Percentiles rank a stretch among this genome's conserved stretches.
These are phyloP conservation scores for Tulasnella sp. DNA, from an alignment of 768 basidiomycete genomes.

Conservation along the genomic window DNA sequence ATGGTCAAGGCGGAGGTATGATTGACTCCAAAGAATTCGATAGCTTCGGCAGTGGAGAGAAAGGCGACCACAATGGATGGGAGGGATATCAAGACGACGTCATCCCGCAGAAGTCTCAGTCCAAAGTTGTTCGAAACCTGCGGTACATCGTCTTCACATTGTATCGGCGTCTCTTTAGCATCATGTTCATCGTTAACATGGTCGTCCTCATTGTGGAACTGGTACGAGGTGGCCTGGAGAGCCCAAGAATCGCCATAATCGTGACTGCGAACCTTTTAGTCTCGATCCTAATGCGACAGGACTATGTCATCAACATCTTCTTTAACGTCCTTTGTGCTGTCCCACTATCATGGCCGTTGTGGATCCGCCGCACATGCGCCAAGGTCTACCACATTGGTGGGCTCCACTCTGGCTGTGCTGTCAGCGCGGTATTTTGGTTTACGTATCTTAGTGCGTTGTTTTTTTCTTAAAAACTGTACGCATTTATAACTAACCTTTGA, in stretches of 20 bases:
- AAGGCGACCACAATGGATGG: too few relatives aligned
- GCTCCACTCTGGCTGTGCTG: constrained; percentile 1
- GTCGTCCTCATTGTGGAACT: constrained; percentile 32
- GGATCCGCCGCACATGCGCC: too few relatives aligned
- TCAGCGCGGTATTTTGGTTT: constrained; percentile 7
- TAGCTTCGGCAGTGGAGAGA: too few relatives aligned
- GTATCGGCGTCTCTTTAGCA: constrained; percentile 43
- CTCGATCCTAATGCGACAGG: neutral
- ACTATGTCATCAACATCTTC: constrained; percentile 4
- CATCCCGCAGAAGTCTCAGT: constrained; percentile 42
- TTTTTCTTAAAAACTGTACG: too few relatives aligned
- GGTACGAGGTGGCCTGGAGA: neutral
- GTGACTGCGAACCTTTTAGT: neutral
- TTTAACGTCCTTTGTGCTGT: neutral
- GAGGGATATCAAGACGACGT: constrained; percentile 40
- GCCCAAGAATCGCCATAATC: neutral
- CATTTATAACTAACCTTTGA: too few relatives aligned
- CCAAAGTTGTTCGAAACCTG: too few relatives aligned
- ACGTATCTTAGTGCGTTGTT: constrained; percentile 16
- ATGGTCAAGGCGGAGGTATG: too few relatives aligned
- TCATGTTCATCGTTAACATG: constrained; percentile 41
- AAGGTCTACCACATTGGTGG: neutral
- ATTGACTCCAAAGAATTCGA: too few relatives aligned
- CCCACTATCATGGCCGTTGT: neutral
- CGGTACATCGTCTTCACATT: constrained; percentile 44